A percentile compares a stretch with the other conserved stretches of the same genome.
phyloP scores from a whole-genome alignment of 192 early-diverging fungal species.

The Coemansia sp. region DNA sequence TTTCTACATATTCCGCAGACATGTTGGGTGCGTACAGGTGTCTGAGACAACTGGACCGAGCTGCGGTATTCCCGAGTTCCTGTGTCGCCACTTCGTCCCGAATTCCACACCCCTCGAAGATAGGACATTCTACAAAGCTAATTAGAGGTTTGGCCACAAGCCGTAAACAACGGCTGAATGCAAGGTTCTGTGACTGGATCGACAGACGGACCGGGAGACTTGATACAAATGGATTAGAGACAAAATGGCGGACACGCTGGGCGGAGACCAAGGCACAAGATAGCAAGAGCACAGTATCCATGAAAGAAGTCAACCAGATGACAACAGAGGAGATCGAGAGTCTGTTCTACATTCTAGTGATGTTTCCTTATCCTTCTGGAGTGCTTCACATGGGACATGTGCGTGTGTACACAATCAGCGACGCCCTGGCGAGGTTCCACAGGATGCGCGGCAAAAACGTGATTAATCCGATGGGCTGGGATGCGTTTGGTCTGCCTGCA shows the following conservation, averaged over 20 bases:
- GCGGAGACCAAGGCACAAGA: slow-evolving; percentile 25
- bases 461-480: slow-evolving; percentile 96
- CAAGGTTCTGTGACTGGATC: slow-evolving; percentile 41
- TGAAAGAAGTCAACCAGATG: slow-evolving; percentile 1
- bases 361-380: slow-evolving; percentile 98
- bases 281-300: neutral
- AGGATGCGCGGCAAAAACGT: slow-evolving; percentile 75
- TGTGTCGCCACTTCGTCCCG: neutral
- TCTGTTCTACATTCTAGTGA: slow-evolving; percentile 82
- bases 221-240: slow-evolving; percentile 60
- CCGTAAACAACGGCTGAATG: neutral
- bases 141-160: slow-evolving; percentile 4
- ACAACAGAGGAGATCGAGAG: slow-evolving; percentile 37
- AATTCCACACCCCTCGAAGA: neutral
- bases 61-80: neutral
- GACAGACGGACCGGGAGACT: slow-evolving; percentile 41
- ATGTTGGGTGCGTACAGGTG: slow-evolving; percentile 2
- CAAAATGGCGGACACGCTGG: slow-evolving; percentile 62
- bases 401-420: slow-evolving; percentile 93
- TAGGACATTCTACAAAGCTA: neutral
- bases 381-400: slow-evolving; percentile 95
- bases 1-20: neutral
- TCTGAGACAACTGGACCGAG: neutral
- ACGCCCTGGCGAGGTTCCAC: slow-evolving; percentile 78
- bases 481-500: slow-evolving; percentile 96